These are phyloP conservation scores for Talaromyces sp. DNA, from an alignment of 2,329 filamentous ascomycete species.

Conservation along the genomic window DNA sequence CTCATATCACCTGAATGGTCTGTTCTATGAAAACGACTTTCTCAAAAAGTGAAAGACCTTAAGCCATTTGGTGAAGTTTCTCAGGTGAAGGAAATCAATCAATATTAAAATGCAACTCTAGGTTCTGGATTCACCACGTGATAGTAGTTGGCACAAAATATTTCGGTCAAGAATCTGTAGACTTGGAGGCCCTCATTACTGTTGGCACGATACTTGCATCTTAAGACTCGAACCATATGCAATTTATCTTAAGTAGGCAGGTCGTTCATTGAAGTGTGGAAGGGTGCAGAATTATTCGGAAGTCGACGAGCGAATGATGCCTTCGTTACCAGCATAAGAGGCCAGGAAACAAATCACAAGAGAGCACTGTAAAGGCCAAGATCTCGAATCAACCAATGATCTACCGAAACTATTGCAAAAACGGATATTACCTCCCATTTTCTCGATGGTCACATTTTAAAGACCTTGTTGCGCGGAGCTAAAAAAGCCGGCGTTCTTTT, in stretches of 20 bases:
- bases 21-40: not conserved
- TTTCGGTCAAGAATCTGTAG: too few species aligned
- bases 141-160: not conserved
- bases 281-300: not conserved
- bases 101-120: not conserved
- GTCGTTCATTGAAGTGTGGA: not conserved
- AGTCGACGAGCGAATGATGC: not conserved
- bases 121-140: not conserved
- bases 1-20: too few species aligned
- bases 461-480: not conserved
- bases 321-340: not conserved
- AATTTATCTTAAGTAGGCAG: not conserved
- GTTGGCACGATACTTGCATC: not conserved
- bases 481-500: not conserved
- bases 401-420: not conserved
- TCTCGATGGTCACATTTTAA: not conserved
- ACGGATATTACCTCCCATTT: not conserved
- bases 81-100: too few species aligned
- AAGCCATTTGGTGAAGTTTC: not conserved
- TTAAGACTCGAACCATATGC: not conserved
- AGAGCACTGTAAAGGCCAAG: not conserved
- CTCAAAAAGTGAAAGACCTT: not conserved
- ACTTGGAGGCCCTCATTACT: too few species aligned
- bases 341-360: not conserved
- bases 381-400: not conserved